Evolutionary conservation across 257 asterid species (phyloP), one percentile per base, ranked within the genome.

Genomic region (Lavandula angustifolia): DNA sequence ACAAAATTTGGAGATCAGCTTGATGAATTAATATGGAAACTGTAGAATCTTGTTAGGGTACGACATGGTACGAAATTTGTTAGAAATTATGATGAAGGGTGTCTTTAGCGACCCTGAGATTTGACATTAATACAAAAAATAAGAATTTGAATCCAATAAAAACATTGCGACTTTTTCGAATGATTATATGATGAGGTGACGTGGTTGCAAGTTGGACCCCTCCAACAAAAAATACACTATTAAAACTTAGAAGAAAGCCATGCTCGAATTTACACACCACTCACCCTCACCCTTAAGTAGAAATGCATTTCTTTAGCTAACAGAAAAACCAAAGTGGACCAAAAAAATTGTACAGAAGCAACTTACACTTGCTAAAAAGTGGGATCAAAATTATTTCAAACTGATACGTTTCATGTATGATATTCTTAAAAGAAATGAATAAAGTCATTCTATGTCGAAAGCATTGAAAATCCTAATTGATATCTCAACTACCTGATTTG

Each of bases 401-500:
- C n/a, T n/a, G n/a, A n/a, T n/a, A n/a, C n/a, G n/a, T n/a, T n/a
- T n/a, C n/a, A n/a, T n/a, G n/a, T n/a, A n/a, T n/a, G n/a, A n/a
- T n/a, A n/a, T n/a, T n/a, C n/a, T n/a, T n/a, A n/a, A n/a, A n/a
- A n/a, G n/a, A n/a, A n/a, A n/a, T n/a, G n/a, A n/a, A n/a, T n/a
- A n/a, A n/a, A n/a, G n/a, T n/a, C n/a, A n/a, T n/a, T n/a, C n/a
- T n/a, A n/a, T n/a, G n/a, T n/a, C n/a, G n/a, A n/a, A n/a, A n/a
- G n/a, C 76, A 54, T 67, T 54, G 38, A 33, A 57, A 46, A 61
- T 54, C 37, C 29, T 53, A 32, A 68, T 74, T 74, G 60, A 74
- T 68, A 64, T 62, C 75, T 54, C 75, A 62, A 74, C 75, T 13
- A 68, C 75, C 63, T 68, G n/a, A n/a, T n/a, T n/a, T n/a, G n/a